Percentiles rank a stretch among this genome's conserved stretches.
These are phyloP conservation scores for Exidia glandulosa DNA, from an alignment of 768 basidiomycete species.

Conservation along the genomic window DNA sequence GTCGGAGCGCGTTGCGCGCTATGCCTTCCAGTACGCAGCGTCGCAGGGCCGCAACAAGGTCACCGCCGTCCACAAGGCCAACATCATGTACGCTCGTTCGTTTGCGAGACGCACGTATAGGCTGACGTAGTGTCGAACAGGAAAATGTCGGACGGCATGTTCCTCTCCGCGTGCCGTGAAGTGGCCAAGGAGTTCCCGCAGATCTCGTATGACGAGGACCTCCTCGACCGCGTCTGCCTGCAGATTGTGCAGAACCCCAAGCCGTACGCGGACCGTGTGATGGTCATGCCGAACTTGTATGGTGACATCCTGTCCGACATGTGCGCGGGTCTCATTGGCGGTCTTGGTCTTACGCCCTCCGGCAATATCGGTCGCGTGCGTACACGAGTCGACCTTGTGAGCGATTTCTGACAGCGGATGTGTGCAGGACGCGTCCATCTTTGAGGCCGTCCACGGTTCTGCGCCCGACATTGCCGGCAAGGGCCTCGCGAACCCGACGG, in stretches of 20 bases:
- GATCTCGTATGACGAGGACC: slow-evolving; percentile 90
- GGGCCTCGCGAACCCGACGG: slow-evolving; percentile 98
- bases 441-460: slow-evolving; percentile 98
- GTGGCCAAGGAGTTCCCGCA: slow-evolving; percentile 94
- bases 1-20: slow-evolving; percentile 95
- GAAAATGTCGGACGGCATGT: slow-evolving; percentile 99
- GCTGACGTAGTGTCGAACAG: slow-evolving; percentile 26
- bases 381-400: background rate
- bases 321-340: slow-evolving; percentile 97
- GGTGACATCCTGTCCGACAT: slow-evolving; percentile 96
- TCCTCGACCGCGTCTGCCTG: slow-evolving; percentile 92
- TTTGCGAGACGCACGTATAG: background rate
- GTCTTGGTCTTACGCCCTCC: slow-evolving; percentile 92
- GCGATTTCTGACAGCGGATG: background rate
- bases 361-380: slow-evolving; percentile 91
- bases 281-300: slow-evolving; percentile 99
- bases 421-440: slow-evolving; percentile 88
- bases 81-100: slow-evolving; percentile 72
- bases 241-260: slow-evolving; percentile 87
- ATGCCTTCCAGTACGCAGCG: slow-evolving; percentile 97
- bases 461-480: slow-evolving; percentile 99
- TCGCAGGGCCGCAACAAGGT: slow-evolving; percentile 79
- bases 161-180: slow-evolving; percentile 92
- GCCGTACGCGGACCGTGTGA: slow-evolving; percentile 91
- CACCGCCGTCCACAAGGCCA: slow-evolving; percentile 98